Percentiles rank a stretch among this genome's conserved stretches.
Conservation (phyloP, 345 rosid species). For the Leavenworthia alabamica region DNA sequence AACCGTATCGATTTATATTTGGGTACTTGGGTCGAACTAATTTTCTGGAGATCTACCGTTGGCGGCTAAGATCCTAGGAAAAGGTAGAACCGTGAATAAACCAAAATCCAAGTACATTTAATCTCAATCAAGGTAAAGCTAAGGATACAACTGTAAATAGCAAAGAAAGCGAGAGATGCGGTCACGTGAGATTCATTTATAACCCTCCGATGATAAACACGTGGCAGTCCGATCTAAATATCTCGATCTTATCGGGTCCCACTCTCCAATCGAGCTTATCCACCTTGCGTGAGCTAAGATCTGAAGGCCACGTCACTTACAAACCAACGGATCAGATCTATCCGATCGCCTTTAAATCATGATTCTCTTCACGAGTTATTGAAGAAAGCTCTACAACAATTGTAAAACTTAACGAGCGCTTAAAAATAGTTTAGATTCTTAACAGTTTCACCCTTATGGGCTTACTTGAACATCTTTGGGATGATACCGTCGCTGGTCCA, state of each 20-base stretch:
- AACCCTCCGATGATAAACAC: conserved; percentile 28
- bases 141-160: conserved; percentile 19
- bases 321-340: conserved; percentile 40
- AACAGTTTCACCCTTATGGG: conserved; percentile 43
- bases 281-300: conserved; percentile 31
- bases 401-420: neutral
- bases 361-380: neutral
- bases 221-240: conserved; percentile 14
- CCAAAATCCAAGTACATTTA: neutral
- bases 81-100: conserved; percentile 13
- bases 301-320: conserved; percentile 33
- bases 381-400: conserved; percentile 30
- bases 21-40: neutral
- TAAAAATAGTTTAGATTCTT: neutral
- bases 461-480: conserved; percentile 90
- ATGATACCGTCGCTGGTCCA: conserved; percentile 97
- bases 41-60: neutral
- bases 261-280: conserved; percentile 49
- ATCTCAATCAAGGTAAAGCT: conserved; percentile 11
- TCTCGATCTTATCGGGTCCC: conserved; percentile 34
- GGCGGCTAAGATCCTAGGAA: conserved; percentile 26
- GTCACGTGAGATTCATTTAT: conserved; percentile 32
- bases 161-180: neutral
- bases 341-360: conserved; percentile 4
- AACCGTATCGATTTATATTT: neutral